A percentile compares a stretch with the other conserved stretches of the same genome.
phyloP scores from a whole-genome alignment of 805 yeast genomes.

The Blastobotrys robertii region DNA sequence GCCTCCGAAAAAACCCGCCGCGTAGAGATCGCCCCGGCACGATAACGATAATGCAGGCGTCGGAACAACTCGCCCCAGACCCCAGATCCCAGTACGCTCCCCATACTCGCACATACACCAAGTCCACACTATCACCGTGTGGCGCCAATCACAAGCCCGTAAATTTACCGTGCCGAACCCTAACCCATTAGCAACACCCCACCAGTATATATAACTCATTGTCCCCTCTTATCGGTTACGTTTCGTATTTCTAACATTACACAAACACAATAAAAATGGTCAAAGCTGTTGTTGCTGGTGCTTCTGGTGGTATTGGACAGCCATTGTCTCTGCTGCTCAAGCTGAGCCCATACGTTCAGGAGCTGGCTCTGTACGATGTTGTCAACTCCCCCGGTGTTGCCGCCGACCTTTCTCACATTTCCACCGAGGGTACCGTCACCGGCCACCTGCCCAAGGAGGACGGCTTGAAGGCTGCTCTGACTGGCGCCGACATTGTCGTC shows the following conservation, averaged over 20 bases:
- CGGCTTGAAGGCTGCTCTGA: conserved; percentile 59
- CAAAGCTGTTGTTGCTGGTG: conserved; percentile 58
- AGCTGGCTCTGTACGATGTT: conserved; percentile 74
- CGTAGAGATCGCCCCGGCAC: no score
- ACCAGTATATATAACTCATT: no score
- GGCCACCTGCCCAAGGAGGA: conserved; percentile 55
- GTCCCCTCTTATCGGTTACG: no score
- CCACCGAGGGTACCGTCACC: conserved; percentile 51
- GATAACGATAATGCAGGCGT: no score
- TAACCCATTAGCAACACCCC: no score
- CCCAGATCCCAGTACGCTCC: no score
- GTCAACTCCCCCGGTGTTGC: conserved; percentile 81
- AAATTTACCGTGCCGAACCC: no score
- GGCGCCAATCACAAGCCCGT: no score
- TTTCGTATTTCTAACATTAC: neutral
- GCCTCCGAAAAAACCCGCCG: no score
- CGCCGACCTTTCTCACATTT: conserved; percentile 78
- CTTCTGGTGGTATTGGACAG: conserved; percentile 94
- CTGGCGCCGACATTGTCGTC: conserved; percentile 74
- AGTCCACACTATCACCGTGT: no score
- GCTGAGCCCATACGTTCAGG: conserved; percentile 50
- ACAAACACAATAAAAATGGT: conserved; percentile 12
- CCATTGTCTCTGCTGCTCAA: conserved; percentile 77
- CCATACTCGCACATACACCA: no score
- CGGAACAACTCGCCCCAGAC: no score